Conservation (phyloP, 805 yeast species). For the Wickerhamomyces chambardii region DNA sequence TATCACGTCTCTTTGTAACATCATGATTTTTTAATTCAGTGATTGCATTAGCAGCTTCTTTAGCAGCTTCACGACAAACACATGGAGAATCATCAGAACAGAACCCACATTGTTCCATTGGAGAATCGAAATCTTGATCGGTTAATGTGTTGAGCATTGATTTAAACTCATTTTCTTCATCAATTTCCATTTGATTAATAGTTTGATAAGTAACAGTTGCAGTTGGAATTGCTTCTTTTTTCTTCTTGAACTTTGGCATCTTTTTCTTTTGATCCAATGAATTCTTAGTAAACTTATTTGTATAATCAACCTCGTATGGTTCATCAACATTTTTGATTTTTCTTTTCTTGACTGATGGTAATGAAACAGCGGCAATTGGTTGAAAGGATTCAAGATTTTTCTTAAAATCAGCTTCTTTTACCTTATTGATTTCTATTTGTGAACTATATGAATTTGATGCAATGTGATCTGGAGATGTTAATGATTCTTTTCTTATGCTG, state of each 20-base stretch:
- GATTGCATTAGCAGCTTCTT: constrained; percentile 27
- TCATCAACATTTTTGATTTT: constrained; percentile 14
- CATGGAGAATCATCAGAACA: constrained; percentile 91
- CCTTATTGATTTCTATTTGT: neutral
- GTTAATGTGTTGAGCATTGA: constrained; percentile 5
- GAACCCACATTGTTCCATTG: constrained; percentile 81
- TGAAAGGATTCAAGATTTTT: constrained; percentile 33
- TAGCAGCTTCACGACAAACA: constrained; percentile 74
- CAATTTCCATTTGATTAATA: constrained; percentile 1
- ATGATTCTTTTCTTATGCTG: too few relatives aligned
- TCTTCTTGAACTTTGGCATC: constrained; percentile 14
- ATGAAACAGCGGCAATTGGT: constrained; percentile 62
- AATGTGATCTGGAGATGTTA: too few relatives aligned
- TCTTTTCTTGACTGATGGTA: constrained; percentile 34
- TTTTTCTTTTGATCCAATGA: constrained; percentile 17
- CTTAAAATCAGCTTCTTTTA: too few relatives aligned
- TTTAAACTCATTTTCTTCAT: constrained; percentile 1
- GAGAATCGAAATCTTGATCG: constrained; percentile 34
- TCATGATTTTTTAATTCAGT: constrained; percentile 17
- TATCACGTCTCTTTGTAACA: constrained; percentile 5
- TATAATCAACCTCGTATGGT: constrained; percentile 46
- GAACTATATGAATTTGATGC: constrained; percentile 6
- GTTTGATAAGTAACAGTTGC: constrained; percentile 1
- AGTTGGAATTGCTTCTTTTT: constrained; percentile 2
- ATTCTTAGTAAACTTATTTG: constrained; percentile 34